Conservation (phyloP, 108 stramenopile species). For the Cyclotella atomus region DNA sequence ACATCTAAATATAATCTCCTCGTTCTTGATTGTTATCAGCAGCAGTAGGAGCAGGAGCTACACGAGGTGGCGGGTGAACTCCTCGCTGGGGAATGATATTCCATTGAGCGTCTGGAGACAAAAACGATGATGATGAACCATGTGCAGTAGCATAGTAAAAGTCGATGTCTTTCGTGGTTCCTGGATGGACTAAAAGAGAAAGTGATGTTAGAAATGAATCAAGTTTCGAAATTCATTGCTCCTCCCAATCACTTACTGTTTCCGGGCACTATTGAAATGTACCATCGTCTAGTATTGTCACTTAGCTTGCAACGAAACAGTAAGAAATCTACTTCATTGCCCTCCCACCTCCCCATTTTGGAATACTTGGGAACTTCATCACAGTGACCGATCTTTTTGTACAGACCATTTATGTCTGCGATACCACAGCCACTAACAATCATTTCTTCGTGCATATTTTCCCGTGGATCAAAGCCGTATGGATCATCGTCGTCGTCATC, state of each 20-base stretch:
- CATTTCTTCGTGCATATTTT: constrained; percentile 28
- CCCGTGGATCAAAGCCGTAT: constrained; percentile 14
- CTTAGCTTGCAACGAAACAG: constrained; percentile 86
- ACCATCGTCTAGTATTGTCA: constrained; percentile 88
- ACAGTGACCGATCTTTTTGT: constrained; percentile 58
- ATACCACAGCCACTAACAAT: constrained; percentile 77
- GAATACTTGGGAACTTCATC: constrained; percentile 64
- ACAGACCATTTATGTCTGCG: constrained; percentile 52
- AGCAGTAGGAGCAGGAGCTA: too few relatives aligned
- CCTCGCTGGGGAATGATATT: constrained; percentile 2
- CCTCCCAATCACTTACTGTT: constrained; percentile 6
- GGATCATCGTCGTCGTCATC: constrained; percentile 82
- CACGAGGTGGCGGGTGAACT: neutral
- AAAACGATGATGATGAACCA: neutral
- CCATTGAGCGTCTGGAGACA: constrained; percentile 4
- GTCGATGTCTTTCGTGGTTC: constrained; percentile 83
- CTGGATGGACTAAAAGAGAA: constrained; percentile 50
- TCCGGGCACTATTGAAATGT: constrained; percentile 87
- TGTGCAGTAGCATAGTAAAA: constrained; percentile 74
- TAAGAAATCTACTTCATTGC: constrained; percentile 36
- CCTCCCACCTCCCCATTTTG: constrained; percentile 51
- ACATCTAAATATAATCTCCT: neutral
- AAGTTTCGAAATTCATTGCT: neutral
- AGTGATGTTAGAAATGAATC: neutral
- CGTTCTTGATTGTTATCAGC: too few relatives aligned